These are phyloP conservation scores for Aureobasidium sp. DNA, from an alignment of 2,329 filamentous ascomycete genomes.

Conservation along the genomic window DNA sequence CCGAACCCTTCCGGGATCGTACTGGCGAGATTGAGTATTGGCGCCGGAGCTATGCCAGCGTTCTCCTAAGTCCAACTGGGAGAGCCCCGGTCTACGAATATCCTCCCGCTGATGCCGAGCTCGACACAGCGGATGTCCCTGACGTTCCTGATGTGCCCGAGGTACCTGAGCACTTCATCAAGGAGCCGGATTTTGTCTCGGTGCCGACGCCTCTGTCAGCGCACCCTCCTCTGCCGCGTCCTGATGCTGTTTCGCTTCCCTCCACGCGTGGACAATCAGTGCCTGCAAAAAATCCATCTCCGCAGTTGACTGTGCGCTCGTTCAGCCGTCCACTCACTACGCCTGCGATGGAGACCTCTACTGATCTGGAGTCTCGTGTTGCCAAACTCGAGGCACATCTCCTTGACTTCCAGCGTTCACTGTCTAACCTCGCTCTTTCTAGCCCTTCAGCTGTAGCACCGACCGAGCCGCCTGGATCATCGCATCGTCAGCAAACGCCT, in stretches of 20 bases:
- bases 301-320: background rate
- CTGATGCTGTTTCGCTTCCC: background rate
- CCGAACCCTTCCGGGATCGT: slow-evolving; percentile 25
- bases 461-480: slow-evolving; percentile 16
- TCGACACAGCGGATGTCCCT: background rate
- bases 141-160: background rate
- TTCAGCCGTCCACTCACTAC: slow-evolving; percentile 11
- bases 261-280: background rate
- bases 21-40: slow-evolving; percentile 32
- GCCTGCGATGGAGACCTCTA: slow-evolving; percentile 18
- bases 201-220: background rate
- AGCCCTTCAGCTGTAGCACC: slow-evolving; percentile 19
- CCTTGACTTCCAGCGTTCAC: slow-evolving; percentile 27
- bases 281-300: background rate
- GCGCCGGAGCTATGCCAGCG: slow-evolving; percentile 28
- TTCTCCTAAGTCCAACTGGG: slow-evolving; percentile 26
- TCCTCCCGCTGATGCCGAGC: background rate
- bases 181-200: background rate
- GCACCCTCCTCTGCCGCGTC: background rate
- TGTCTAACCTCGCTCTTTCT: slow-evolving; percentile 27
- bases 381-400: slow-evolving; percentile 30
- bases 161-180: background rate
- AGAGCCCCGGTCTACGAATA: background rate
- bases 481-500: slow-evolving; percentile 23
- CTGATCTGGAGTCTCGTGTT: slow-evolving; percentile 31